Base-by-base conservation (phyloP, 345 rosid species). In the Populus pruinosa region DNA sequence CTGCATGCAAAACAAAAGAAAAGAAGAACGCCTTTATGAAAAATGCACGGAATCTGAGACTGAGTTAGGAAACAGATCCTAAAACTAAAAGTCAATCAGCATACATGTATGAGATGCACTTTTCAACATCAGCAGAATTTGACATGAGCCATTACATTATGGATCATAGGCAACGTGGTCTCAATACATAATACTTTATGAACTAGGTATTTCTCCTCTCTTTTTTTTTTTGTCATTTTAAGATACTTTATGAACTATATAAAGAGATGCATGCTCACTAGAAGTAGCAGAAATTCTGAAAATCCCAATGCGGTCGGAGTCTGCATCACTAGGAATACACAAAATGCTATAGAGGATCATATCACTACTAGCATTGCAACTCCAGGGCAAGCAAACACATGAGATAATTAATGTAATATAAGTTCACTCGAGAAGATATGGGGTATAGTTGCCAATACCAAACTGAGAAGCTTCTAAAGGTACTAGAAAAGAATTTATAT, bases 1-100 rank as follows among this genome's bases (percentile, higher is more conserved):
- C 97, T 92, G 89, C 87, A 81, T 5, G 61, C 20, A 67, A 78
- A 76, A 72, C 0, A 64, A n/a, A 50, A 39, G 69, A 63, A 50
- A 12, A 36, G n/a, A 29, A 66, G 4, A 53, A 70, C n/a, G 56
- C 73, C 50, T 74, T 64, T 65, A 20, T 55, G 27, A 78, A n/a
- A 38, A 47, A 64, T 39, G 9, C 16, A n/a, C n/a, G 35, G 18
- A 33, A 23, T 47, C 18, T 23, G 31, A 11, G 29, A 35, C 53
- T 38, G 27, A n/a, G n/a, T 31, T 13, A 31, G n/a, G 64, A 1
- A 5, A 25, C 11, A 33, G 35, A 31, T 63, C 3, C 69, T 17
- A 38, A 27, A 72, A n/a, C 6, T 44, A 10, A 18, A 44, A 47
- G n/a, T 70, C 5, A 47, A 25, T 47, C 56, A 44, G 18, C 36